Evolutionary conservation across 1,139 yeast genomes (phyloP), one percentile per base, ranked within the genome.

Genomic region (Suhomyces taliae): DNA sequence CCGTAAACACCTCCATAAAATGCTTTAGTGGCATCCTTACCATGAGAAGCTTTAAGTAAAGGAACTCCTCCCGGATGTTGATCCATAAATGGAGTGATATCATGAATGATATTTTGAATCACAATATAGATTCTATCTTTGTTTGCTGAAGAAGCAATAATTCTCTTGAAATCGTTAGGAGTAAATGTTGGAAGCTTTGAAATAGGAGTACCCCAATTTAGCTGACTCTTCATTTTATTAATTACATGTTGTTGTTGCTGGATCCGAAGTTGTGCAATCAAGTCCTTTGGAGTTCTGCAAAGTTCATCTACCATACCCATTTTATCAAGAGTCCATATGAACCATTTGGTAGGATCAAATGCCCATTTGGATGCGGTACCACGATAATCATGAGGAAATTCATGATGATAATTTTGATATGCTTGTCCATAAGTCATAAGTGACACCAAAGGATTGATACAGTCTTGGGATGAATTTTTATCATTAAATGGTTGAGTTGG

Each of bases 201-300:
- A 39, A 85, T 82, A 2, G 90, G 87, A 0, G 87, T 83, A 2
- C 91, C 91, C 91, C 91, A 85, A 58, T 83, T 83, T 40, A 85
- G 67, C 53, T 80, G 81, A n/a, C 84, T 75, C 52, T 83, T 72
- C 54, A 80, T 75, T 48, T 79, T 69, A 58, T 85, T 87, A 27
- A 85, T 65, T 8, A 79, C 65, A 52, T 76, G 76, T 56, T 85
- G 91, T 53, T 81, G 83, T 55, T 84, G 89, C 58, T 85, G 90
- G 32, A 85, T 70, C 33, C 69, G 61, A 36, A 84, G 70, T 58
- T 83, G 87, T 33, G 72, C 71, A 2, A 85, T 79, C 15, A 82
- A 72, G 37, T 79, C 75, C 34, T 65, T 48, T 56, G 81, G 64
- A 60, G 82, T 60, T 38, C 65, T 57, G 65, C 81, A 55, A 65